A percentile compares a stretch with the other conserved stretches of the same genome.
These are phyloP conservation scores for Acacia melanoxylon DNA, from an alignment of 306 rosid genomes.

Conservation along the genomic window DNA sequence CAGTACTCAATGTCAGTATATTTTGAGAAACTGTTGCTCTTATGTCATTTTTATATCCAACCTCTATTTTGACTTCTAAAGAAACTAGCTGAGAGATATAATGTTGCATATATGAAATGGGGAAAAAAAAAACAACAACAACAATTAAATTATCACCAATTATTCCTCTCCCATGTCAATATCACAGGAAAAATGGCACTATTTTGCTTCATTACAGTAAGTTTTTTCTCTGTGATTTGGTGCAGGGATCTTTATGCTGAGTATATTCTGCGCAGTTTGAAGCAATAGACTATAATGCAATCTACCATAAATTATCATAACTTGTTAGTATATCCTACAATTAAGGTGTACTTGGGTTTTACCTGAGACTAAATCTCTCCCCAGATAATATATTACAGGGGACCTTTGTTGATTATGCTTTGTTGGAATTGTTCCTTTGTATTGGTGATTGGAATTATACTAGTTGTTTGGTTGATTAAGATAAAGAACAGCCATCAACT, in stretches of 20 bases:
- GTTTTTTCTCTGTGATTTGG: constrained; percentile 26
- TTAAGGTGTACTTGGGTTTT: neutral
- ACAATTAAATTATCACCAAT: neutral
- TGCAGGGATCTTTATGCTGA: constrained; percentile 97
- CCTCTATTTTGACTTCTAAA: neutral
- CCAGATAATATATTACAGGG: neutral
- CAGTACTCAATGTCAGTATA: constrained; percentile 79
- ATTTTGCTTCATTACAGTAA: constrained; percentile 1
- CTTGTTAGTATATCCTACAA: neutral
- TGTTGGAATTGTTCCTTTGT: constrained; percentile 20
- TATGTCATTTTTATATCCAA: neutral
- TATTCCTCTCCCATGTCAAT: neutral
- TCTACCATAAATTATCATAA: constrained; percentile 36
- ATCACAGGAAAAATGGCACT: neutral
- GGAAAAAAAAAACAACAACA: neutral
- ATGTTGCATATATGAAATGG: neutral
- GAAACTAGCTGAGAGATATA: neutral
- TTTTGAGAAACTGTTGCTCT: constrained; percentile 7
- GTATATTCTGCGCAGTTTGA: constrained; percentile 79
- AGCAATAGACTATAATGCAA: constrained; percentile 53
- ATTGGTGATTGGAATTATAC: constrained; percentile 15
- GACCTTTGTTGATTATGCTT: constrained; percentile 14
- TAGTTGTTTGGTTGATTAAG: neutral
- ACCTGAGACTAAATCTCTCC: neutral
- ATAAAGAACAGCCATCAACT: constrained; percentile 10